Conservation (phyloP, 2,329 filamentous ascomycete genomes). For the Penicillium sp. region DNA sequence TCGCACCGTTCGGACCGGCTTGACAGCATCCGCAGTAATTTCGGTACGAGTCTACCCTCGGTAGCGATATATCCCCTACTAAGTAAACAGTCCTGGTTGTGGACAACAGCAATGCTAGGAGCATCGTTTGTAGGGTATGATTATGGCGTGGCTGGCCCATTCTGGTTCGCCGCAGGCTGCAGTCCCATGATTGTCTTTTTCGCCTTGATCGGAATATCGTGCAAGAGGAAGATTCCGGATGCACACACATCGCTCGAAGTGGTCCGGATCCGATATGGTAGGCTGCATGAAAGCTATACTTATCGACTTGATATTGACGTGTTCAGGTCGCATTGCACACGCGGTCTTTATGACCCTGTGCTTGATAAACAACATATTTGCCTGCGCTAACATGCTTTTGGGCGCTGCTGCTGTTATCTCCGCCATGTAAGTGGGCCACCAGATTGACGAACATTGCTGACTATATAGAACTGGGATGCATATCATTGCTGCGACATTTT, state of each 20-base stretch:
- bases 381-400: slow-evolving; percentile 47
- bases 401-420: slow-evolving; percentile 39
- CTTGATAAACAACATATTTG: slow-evolving; percentile 48
- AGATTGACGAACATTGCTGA: not conserved
- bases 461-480: slow-evolving; percentile 41
- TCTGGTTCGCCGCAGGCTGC: slow-evolving; percentile 52
- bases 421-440: slow-evolving; percentile 23
- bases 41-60: too few species aligned
- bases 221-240: slow-evolving; percentile 46
- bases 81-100: slow-evolving; percentile 43
- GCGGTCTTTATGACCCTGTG: slow-evolving; percentile 47
- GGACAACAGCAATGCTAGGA: slow-evolving; percentile 47
- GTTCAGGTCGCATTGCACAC: too few species aligned
- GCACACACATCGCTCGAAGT: slow-evolving; percentile 50
- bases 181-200: slow-evolving; percentile 52
- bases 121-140: slow-evolving; percentile 46
- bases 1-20: slow-evolving; percentile 43
- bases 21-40: slow-evolving; percentile 48
- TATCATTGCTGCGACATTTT: slow-evolving; percentile 44
- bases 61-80: too few species aligned
- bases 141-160: slow-evolving; percentile 48
- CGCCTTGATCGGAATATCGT: slow-evolving; percentile 44
- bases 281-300: too few species aligned
- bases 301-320: too few species aligned
- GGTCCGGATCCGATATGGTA: slow-evolving; percentile 45